Percentiles rank a stretch among this genome's conserved stretches.
Evolutionary conservation across 495 filamentous ascomycete species (phyloP).

Genomic region (Hypomontagnella submonticulosa): DNA sequence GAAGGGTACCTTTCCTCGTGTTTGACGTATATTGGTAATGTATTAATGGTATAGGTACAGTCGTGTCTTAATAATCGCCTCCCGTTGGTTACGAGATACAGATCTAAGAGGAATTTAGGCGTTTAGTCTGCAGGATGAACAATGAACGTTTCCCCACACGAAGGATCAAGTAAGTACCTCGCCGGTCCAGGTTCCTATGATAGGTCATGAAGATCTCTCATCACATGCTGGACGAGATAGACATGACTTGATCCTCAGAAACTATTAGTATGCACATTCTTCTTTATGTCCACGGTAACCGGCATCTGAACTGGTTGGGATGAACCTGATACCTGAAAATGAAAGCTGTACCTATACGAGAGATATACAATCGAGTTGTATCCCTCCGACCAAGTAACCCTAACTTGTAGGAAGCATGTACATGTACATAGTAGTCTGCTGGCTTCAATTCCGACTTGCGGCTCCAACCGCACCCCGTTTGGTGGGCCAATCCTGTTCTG

Average conservation of each 20-base stretch:
- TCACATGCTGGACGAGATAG: too few species aligned
- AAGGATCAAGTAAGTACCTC: not conserved
- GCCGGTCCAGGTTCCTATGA: not conserved
- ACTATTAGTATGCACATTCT: too few species aligned
- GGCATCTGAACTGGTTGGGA: too few species aligned
- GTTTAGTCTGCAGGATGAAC: too few species aligned
- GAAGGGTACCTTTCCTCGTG: conserved; percentile 12
- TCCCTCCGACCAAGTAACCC: too few species aligned
- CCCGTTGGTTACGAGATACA: not conserved
- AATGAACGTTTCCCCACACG: not conserved
- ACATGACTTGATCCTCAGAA: too few species aligned
- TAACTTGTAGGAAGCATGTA: too few species aligned
- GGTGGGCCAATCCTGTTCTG: conserved; percentile 7
- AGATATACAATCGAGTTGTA: not conserved
- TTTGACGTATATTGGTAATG: conserved; percentile 34
- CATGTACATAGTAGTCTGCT: not conserved
- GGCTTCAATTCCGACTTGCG: conserved; percentile 6
- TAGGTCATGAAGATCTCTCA: too few species aligned
- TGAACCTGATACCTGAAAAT: too few species aligned
- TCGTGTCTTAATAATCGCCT: conserved; percentile 2
- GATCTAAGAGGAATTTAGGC: too few species aligned
- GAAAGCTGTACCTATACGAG: not conserved
- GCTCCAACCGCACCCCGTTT: conserved; percentile 12
- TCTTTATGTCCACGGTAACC: too few species aligned
- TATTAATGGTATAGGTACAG: conserved; percentile 13